Percentiles rank a stretch among this genome's conserved stretches.
These are phyloP conservation scores for Protomyces arabidopsidicola DNA, from an alignment of 1,139 yeast species.

Conservation along the genomic window DNA sequence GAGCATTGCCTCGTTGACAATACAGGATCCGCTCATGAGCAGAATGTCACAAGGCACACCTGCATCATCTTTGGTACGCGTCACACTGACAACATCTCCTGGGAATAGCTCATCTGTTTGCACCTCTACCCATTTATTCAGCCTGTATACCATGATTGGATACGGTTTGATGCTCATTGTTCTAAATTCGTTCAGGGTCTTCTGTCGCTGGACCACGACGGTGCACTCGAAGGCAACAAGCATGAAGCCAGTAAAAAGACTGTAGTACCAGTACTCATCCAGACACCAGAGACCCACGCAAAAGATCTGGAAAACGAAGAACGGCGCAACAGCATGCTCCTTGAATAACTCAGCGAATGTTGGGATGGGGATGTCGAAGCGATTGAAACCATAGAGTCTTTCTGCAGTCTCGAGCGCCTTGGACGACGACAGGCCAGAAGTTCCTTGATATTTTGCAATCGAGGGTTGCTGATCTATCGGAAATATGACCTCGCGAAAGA, in stretches of 20 bases:
- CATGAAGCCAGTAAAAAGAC: slow-evolving; percentile 87
- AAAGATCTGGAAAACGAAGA: slow-evolving; percentile 91
- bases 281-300: slow-evolving; percentile 94
- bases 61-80: slow-evolving; percentile 79
- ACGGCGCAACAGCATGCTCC: slow-evolving; percentile 98
- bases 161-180: slow-evolving; percentile 97
- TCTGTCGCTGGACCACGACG: slow-evolving; percentile 90
- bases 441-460: slow-evolving; percentile 55
- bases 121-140: slow-evolving; percentile 61
- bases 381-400: slow-evolving; percentile 74
- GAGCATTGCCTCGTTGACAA: slow-evolving; percentile 95
- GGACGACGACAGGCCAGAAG: slow-evolving; percentile 52
- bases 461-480: slow-evolving; percentile 60
- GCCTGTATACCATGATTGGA: slow-evolving; percentile 66
- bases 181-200: slow-evolving; percentile 90
- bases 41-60: slow-evolving; percentile 96
- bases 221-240: slow-evolving; percentile 89
- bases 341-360: slow-evolving; percentile 83
- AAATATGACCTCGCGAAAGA: slow-evolving; percentile 79
- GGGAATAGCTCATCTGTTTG: slow-evolving; percentile 78
- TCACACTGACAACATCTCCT: slow-evolving; percentile 80
- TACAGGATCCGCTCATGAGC: slow-evolving; percentile 79
- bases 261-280: slow-evolving; percentile 96
- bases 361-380: slow-evolving; percentile 92
- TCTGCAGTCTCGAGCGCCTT: slow-evolving; percentile 52